These are phyloP conservation scores for Epichloe aotearoae DNA, from an alignment of 2,329 filamentous ascomycete species.

Conservation along the genomic window DNA sequence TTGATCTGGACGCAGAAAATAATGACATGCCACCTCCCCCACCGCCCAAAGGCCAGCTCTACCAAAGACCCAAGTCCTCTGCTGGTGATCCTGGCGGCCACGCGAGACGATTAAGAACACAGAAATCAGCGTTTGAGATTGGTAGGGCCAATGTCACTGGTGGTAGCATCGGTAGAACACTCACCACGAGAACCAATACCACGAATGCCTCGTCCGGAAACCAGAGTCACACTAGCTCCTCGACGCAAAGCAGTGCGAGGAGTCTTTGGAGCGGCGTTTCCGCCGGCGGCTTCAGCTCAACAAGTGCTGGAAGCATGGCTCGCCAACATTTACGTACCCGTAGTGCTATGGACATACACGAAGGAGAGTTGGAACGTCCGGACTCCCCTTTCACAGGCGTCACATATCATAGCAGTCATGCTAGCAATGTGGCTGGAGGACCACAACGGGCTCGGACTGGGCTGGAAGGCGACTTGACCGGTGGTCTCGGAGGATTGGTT, in stretches of 20 bases:
- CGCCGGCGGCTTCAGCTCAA: constrained; percentile 82
- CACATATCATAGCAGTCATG: constrained; percentile 87
- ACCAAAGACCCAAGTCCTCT: constrained; percentile 46
- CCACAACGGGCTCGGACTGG: constrained; percentile 54
- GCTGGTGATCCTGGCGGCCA: constrained; percentile 29
- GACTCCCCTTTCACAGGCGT: constrained; percentile 60
- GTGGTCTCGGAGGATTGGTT: constrained; percentile 65
- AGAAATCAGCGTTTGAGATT: constrained; percentile 70
- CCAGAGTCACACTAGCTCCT: constrained; percentile 59
- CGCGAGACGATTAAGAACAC: constrained; percentile 40
- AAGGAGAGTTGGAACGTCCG: constrained; percentile 40
- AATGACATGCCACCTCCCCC: constrained; percentile 50
- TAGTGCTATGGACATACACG: constrained; percentile 51
- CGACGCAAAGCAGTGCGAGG: constrained; percentile 64
- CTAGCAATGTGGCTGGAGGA: constrained; percentile 30
- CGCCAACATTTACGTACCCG: constrained; percentile 55
- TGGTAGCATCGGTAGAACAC: constrained; percentile 56
- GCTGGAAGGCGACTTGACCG: constrained; percentile 50
- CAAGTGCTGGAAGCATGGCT: constrained; percentile 86
- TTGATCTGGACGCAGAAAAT: constrained; percentile 16
- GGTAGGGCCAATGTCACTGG: constrained; percentile 25
- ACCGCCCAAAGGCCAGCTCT: constrained; percentile 41
- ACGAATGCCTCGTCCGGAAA: constrained; percentile 66
- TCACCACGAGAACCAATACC: constrained; percentile 76
- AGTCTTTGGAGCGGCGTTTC: constrained; percentile 92